A percentile compares a stretch with the other conserved stretches of the same genome.
phyloP scores from a whole-genome alignment of 2,329 filamentous ascomycete species.

The Aspergillus sp. region DNA sequence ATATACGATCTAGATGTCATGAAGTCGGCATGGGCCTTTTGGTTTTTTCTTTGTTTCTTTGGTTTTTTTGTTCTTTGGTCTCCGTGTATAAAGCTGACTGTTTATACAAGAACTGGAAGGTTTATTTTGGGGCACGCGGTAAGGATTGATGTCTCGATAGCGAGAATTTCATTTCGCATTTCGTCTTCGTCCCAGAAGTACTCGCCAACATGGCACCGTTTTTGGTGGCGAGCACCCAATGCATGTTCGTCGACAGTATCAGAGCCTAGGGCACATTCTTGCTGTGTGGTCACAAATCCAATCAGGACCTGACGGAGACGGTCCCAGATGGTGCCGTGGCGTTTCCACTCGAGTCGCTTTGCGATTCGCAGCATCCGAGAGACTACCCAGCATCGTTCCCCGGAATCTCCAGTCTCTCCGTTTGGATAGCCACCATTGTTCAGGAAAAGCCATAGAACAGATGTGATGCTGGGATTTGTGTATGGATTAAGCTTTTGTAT shows the following conservation, averaged over 20 bases:
- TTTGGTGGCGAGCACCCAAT: constrained; percentile 17
- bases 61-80: no score
- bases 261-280: constrained; percentile 23
- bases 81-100: no score
- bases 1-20: no score
- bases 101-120: no score
- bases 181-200: constrained; percentile 22
- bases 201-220: constrained; percentile 4
- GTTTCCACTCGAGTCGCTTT: constrained; percentile 27
- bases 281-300: constrained; percentile 21
- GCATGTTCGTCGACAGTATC: constrained; percentile 15
- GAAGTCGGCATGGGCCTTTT: no score
- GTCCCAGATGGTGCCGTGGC: constrained; percentile 22
- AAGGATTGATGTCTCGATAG: no score
- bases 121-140: no score
- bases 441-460: constrained; percentile 26
- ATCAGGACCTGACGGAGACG: constrained; percentile 19
- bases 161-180: constrained; percentile 21
- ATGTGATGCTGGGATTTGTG: constrained; percentile 23
- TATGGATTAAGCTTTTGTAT: constrained; percentile 18
- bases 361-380: constrained; percentile 27
- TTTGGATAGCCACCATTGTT: constrained; percentile 22
- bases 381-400: constrained; percentile 27
- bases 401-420: constrained; percentile 14
- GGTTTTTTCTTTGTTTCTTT: no score